Evolutionary conservation across 441 rosid species (phyloP).

Genomic region (Populus trichocarpa): DNA sequence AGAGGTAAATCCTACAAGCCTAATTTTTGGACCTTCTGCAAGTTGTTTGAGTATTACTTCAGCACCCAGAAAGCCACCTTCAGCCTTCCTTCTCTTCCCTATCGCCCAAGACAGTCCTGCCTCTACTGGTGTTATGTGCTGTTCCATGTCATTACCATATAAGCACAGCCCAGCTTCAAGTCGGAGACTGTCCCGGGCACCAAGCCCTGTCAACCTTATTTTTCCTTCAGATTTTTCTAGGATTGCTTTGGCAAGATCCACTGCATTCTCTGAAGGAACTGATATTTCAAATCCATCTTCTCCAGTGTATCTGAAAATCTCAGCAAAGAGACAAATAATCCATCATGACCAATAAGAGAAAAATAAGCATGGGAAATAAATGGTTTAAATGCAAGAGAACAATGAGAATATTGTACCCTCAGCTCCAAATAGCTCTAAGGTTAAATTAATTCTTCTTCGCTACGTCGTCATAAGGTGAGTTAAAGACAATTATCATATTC

Average conservation of each 20-base stretch:
- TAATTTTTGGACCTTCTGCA: constrained; percentile 69
- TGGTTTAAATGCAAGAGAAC: background rate
- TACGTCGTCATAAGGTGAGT: background rate
- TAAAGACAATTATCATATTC: background rate
- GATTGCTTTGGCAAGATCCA: constrained; percentile 87
- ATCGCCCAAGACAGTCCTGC: constrained; percentile 98
- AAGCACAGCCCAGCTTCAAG: constrained; percentile 92
- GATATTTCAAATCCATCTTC: constrained; percentile 99
- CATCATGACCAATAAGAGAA: constrained; percentile 5
- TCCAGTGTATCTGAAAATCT: constrained; percentile 69
- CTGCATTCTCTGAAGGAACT: constrained; percentile 78
- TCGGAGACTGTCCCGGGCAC: constrained; percentile 94
- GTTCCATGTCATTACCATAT: constrained; percentile 97
- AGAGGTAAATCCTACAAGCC: constrained; percentile 81
- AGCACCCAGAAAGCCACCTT: constrained; percentile 92
- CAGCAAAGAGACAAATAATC: constrained; percentile 3
- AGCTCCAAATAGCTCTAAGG: background rate
- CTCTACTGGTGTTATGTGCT: constrained; percentile 80
- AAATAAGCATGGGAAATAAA: background rate
- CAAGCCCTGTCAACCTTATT: constrained; percentile 84
- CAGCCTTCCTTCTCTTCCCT: constrained; percentile 88
- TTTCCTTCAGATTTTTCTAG: constrained; percentile 89
- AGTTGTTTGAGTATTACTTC: constrained; percentile 86
- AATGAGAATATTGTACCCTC: background rate
- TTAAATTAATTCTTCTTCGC: background rate